Percentiles rank a stretch among this genome's conserved stretches.
Evolutionary conservation across 2,329 filamentous ascomycete genomes (phyloP).

Genomic region (Exophiala spinifera): DNA sequence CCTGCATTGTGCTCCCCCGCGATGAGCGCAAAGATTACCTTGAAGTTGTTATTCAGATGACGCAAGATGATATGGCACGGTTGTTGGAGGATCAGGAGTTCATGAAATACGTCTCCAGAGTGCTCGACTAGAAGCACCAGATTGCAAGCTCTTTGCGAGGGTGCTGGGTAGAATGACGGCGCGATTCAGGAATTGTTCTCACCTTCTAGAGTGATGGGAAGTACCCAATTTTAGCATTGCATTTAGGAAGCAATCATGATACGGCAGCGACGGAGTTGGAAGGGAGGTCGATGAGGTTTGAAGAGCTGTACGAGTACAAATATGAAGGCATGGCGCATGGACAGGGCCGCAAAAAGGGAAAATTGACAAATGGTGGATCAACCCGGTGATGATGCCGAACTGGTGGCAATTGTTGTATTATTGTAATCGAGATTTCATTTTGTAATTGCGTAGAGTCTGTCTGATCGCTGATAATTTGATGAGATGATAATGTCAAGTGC

Average conservation of each 20-base stretch:
- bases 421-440: background rate
- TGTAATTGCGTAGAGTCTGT: background rate
- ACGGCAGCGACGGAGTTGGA: background rate
- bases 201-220: background rate
- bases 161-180: background rate
- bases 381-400: background rate
- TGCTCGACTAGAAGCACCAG: conserved; percentile 16
- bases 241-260: background rate
- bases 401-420: background rate
- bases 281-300: background rate
- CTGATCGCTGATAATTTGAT: background rate
- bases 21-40: conserved; percentile 22
- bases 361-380: background rate
- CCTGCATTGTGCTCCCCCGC: conserved; percentile 28
- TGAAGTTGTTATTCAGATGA: conserved; percentile 30
- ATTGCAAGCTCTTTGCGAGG: background rate
- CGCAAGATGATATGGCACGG: conserved; percentile 25
- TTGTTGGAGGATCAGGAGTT: conserved; percentile 25
- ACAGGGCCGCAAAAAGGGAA: background rate
- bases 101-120: conserved; percentile 23
- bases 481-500: background rate
- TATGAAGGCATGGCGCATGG: background rate
- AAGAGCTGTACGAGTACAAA: background rate
- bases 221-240: background rate
- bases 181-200: background rate